A percentile compares a stretch with the other conserved stretches of the same genome.
These are phyloP conservation scores for Talaromyces sp. DNA, from an alignment of 2,329 filamentous ascomycete genomes.

Conservation along the genomic window DNA sequence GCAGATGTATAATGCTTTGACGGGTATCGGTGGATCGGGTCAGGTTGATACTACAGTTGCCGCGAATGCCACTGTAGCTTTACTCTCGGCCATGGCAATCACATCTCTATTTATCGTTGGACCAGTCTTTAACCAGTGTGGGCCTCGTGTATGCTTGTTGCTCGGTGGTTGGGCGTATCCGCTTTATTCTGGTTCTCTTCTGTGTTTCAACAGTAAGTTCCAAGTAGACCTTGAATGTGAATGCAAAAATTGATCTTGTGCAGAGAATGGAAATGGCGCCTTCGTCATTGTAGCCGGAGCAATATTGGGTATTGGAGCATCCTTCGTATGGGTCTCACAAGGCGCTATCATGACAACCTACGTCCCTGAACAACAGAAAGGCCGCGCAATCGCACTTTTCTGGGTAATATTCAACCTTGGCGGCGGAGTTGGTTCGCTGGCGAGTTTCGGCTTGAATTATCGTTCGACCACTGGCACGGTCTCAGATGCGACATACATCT, in stretches of 20 bases:
- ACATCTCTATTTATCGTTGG: slow-evolving; percentile 37
- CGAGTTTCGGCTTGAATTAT: slow-evolving; percentile 46
- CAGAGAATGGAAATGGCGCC: slow-evolving; percentile 26
- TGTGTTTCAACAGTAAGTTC: slow-evolving; percentile 30
- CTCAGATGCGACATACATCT: slow-evolving; percentile 51
- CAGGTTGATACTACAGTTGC: slow-evolving; percentile 39
- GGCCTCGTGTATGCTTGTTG: slow-evolving; percentile 36
- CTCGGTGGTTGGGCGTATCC: slow-evolving; percentile 39
- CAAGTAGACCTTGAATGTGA: neutral
- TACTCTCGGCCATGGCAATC: slow-evolving; percentile 34
- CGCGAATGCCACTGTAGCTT: slow-evolving; percentile 38
- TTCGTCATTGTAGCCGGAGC: slow-evolving; percentile 43
- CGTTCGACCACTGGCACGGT: slow-evolving; percentile 45
- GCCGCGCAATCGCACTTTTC: slow-evolving; percentile 27
- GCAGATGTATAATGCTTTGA: slow-evolving; percentile 41
- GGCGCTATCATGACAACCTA: slow-evolving; percentile 52
- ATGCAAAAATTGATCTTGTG: neutral
- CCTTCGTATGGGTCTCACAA: slow-evolving; percentile 32
- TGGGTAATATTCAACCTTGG: slow-evolving; percentile 50
- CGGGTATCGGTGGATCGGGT: slow-evolving; percentile 37
- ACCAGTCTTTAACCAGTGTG: slow-evolving; percentile 33
- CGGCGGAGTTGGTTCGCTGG: slow-evolving; percentile 45
- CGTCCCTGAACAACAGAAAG: slow-evolving; percentile 43
- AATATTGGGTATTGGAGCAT: slow-evolving; percentile 46
- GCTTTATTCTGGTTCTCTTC: slow-evolving; percentile 34